Evolutionary conservation across 2,329 filamentous ascomycete genomes (phyloP).

Genomic region (Raffaelea albimanens): DNA sequence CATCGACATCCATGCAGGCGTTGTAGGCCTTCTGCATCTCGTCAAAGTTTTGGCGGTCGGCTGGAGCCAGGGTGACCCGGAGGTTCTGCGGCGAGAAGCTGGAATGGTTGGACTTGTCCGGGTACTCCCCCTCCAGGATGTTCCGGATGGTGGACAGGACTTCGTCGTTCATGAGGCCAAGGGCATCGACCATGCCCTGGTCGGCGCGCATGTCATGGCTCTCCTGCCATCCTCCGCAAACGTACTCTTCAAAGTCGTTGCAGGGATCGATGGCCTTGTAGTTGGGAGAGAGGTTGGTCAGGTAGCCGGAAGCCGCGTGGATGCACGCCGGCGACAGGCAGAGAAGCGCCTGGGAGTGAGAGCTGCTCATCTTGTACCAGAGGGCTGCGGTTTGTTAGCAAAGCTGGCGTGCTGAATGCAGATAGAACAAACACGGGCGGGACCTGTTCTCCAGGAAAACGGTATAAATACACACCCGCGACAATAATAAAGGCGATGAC

Average conservation of each 20-base stretch:
- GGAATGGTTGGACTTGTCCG: slow-evolving; percentile 27
- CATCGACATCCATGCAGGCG: slow-evolving; percentile 54
- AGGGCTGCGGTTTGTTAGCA: slow-evolving; percentile 1
- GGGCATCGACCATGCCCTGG: slow-evolving; percentile 49
- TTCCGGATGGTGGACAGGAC: slow-evolving; percentile 50
- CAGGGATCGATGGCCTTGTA: slow-evolving; percentile 58
- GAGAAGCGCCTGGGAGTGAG: slow-evolving; percentile 17
- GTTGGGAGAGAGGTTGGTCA: slow-evolving; percentile 50
- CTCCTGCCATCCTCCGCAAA: slow-evolving; percentile 58
- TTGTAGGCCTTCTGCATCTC: slow-evolving; percentile 56
- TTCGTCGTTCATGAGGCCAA: slow-evolving; percentile 51
- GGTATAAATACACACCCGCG: neutral
- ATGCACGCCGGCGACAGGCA: slow-evolving; percentile 53
- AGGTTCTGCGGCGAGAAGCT: slow-evolving; percentile 35
- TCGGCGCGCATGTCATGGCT: slow-evolving; percentile 57
- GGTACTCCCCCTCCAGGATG: slow-evolving; percentile 51
- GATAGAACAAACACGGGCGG: too few species aligned
- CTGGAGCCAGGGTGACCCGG: slow-evolving; percentile 24
- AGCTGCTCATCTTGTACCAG: neutral
- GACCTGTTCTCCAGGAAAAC: too few species aligned
- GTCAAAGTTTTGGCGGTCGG: slow-evolving; percentile 54
- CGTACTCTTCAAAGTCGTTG: slow-evolving; percentile 57
- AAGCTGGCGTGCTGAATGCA: too few species aligned
- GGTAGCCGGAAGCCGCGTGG: slow-evolving; percentile 51
- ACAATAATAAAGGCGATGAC: neutral